A percentile compares a stretch with the other conserved stretches of the same genome.
These are phyloP conservation scores for Kwoniella botswanensis DNA, from an alignment of 768 basidiomycete species.

Conservation along the genomic window DNA sequence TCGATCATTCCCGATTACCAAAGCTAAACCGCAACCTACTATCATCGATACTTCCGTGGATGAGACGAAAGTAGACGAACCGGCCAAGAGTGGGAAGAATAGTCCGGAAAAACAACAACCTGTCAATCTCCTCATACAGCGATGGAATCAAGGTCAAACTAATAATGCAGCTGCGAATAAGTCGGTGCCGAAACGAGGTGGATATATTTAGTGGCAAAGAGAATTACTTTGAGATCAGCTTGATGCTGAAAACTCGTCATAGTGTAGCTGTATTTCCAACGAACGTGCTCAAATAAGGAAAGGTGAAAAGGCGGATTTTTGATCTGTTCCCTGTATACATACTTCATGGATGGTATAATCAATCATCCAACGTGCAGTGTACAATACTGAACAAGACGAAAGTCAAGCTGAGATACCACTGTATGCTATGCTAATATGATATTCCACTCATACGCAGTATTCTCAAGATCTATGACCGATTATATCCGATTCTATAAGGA, in stretches of 20 bases:
- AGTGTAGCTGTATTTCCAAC: background rate
- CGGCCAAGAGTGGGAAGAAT: slow-evolving; percentile 11
- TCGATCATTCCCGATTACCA: slow-evolving; percentile 43
- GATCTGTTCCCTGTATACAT: background rate
- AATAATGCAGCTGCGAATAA: slow-evolving; percentile 15
- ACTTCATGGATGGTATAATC: background rate
- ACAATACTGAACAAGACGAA: background rate
- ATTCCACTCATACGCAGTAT: too few relatives aligned
- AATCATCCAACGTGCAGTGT: background rate
- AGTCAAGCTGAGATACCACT: background rate
- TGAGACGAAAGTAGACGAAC: background rate
- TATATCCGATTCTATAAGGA: slow-evolving; percentile 20
- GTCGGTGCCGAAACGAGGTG: slow-evolving; percentile 23
- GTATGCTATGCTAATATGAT: background rate
- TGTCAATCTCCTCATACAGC: slow-evolving; percentile 53
- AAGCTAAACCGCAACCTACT: slow-evolving; percentile 24
- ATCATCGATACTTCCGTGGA: background rate
- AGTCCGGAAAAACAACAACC: slow-evolving; percentile 51
- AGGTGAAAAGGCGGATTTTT: too few relatives aligned
- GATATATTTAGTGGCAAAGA: slow-evolving; percentile 16
- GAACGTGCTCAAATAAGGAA: too few relatives aligned
- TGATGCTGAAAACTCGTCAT: background rate
- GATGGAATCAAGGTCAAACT: slow-evolving; percentile 53
- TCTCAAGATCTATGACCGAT: too few relatives aligned
- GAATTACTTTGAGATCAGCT: background rate